Conservation (phyloP, 2,329 filamentous ascomycete species). For the Penicillium concentricum region DNA sequence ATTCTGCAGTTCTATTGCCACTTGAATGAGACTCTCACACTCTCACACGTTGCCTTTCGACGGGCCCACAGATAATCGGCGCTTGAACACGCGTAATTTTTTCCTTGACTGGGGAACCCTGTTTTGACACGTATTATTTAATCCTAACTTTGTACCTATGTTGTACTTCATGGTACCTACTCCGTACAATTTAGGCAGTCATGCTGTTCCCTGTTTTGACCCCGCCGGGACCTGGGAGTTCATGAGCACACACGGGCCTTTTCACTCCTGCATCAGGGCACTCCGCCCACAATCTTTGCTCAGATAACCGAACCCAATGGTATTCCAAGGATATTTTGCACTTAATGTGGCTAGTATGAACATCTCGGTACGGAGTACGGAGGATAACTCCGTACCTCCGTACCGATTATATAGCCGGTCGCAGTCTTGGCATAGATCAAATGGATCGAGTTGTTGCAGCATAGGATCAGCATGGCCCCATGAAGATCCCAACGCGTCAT, state of each 20-base stretch:
- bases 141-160: too few species aligned
- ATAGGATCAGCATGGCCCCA: conserved; percentile 2
- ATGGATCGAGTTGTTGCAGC: neutral
- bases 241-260: neutral
- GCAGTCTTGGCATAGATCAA: conserved; percentile 5
- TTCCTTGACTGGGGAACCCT: neutral
- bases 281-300: neutral
- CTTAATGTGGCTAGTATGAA: neutral
- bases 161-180: too few species aligned
- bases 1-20: neutral
- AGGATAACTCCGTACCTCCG: neutral
- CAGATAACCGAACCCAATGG: neutral
- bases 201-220: neutral
- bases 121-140: neutral
- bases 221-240: neutral
- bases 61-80: neutral
- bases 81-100: neutral
- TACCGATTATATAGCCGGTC: neutral
- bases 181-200: neutral
- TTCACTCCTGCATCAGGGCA: conserved; percentile 1
- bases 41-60: neutral
- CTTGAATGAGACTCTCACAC: neutral
- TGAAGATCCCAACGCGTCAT: conserved; percentile 6
- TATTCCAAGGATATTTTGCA: neutral
- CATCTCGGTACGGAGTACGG: neutral